Base-by-base conservation (phyloP, 352 stramenopile genomes). In the Plasmopara halstedii region DNA sequence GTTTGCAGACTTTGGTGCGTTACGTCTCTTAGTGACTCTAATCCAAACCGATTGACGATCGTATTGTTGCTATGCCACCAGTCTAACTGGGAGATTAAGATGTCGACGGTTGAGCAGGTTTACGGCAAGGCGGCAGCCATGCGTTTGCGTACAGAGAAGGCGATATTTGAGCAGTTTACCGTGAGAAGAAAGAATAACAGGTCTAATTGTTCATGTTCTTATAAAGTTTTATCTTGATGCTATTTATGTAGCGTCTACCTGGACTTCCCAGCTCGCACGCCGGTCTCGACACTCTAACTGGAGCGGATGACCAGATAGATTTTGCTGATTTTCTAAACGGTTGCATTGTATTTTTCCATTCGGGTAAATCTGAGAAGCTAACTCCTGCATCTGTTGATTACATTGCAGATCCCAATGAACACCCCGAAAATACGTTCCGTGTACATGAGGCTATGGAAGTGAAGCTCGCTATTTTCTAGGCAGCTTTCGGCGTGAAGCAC, bases 371-470 rank as follows among this genome's bases (percentile, higher is more conserved):
- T 10, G 11, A 20, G 4, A 2, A n/a, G 17, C 36, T 59, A 11
- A 70, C 34, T 59, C 13, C 61, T 38, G 15, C 50, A 23, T 44
- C 36, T 33, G 19, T 18, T 4, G 55, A 45, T 43, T 7, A 19
- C 47, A 42, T 14, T 27, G 11, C 55, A 90, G 82, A 89, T 60
- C 79, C 78, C 7, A 63, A 80, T 48, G 76, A 93, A 49, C 69
- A 85, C 67, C 77, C 77, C 21, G 78, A 88, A 55, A 75, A 77
- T 61, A 65, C 59, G 38, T 93, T 90, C 70, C 73, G 74, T 51
- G 78, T 93, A 8, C 82, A 93, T 62, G 79, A 90, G 36, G 77
- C 79, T 36, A 93, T 93, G 79, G 82, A 93, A 67, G 82, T 93
- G 53, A 93, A 93, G 71, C 66, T 93, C 35, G 68, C 74, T 49